phyloP scores from a whole-genome alignment of 352 stramenopile species.

The Elongisporangium undulatum region DNA sequence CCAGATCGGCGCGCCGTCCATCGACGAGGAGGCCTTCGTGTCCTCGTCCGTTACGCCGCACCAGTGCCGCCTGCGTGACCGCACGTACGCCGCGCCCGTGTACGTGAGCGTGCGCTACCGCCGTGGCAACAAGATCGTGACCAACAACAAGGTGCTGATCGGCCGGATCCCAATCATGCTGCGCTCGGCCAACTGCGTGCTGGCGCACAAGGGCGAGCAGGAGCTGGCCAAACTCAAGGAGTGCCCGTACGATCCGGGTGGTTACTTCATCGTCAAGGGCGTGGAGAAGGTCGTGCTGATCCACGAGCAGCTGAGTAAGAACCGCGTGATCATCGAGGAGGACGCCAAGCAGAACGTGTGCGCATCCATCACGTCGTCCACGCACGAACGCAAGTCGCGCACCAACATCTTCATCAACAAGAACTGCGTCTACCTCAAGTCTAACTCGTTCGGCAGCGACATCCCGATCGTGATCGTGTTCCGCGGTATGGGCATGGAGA shows the following conservation, averaged over 20 bases:
- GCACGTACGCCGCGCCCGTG: conserved; percentile 98
- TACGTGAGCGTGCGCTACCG: conserved; percentile 99
- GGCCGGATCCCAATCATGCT: conserved; percentile 99
- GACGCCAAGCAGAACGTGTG: conserved; percentile 91
- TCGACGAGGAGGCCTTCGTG: conserved; percentile 97
- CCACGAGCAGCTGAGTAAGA: conserved; percentile 99
- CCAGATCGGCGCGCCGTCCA: conserved; percentile 94
- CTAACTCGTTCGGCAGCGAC: conserved; percentile 97
- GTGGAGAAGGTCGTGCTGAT: conserved; percentile 99
- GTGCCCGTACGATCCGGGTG: conserved; percentile 98
- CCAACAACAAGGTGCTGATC: conserved; percentile 97
- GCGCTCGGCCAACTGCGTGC: conserved; percentile 94
- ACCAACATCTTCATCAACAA: conserved; percentile 98
- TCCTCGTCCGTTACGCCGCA: conserved; percentile 93
- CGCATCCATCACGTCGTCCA: conserved; percentile 97
- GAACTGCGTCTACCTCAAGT: conserved; percentile 96
- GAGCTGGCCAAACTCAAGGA: conserved; percentile 97
- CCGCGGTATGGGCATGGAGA: conserved; percentile 97
- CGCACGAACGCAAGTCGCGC: conserved; percentile 97
- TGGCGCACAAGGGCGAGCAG: conserved; percentile 92
- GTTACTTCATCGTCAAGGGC: conserved; percentile 99
- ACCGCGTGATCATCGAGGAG: conserved; percentile 99
- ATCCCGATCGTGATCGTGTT: conserved; percentile 97
- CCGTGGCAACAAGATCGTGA: conserved; percentile 96
- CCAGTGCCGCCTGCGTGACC: conserved; percentile 98